These are phyloP conservation scores for Pseudozyma thailandica DNA, from an alignment of 1,284 basidiomycete species.

Conservation along the genomic window DNA sequence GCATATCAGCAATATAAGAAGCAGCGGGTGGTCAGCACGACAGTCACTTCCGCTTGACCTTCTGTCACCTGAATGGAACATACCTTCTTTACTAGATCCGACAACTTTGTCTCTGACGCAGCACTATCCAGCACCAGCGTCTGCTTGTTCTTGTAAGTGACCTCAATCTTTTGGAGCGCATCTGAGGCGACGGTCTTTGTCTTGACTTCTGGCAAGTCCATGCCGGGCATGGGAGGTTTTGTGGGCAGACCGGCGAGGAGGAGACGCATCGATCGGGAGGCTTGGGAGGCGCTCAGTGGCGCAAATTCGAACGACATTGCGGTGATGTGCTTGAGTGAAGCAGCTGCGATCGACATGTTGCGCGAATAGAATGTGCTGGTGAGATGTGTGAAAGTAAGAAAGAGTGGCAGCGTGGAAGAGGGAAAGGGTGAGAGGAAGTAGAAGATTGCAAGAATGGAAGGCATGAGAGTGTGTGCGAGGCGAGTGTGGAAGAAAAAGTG, in stretches of 20 bases:
- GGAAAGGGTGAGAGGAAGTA: neutral
- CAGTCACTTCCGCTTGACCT: too few species aligned
- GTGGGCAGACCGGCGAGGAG: constrained; percentile 37
- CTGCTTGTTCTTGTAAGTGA: constrained; percentile 52
- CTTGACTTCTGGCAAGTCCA: constrained; percentile 38
- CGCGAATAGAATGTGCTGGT: neutral
- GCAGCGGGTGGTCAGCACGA: neutral
- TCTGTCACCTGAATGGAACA: too few species aligned
- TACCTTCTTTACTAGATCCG: constrained; percentile 45
- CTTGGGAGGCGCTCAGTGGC: constrained; percentile 31
- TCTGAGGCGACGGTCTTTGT: constrained; percentile 36
- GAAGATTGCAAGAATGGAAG: neutral
- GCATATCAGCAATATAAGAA: neutral
- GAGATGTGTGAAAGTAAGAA: neutral
- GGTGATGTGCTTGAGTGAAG: constrained; percentile 50
- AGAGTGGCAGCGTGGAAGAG: neutral
- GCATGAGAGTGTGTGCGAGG: too few species aligned
- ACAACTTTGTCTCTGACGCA: constrained; percentile 11
- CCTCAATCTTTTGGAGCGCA: constrained; percentile 21
- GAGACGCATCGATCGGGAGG: constrained; percentile 39
- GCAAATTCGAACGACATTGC: constrained; percentile 40
- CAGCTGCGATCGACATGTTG: constrained; percentile 40
- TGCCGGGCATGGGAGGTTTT: constrained; percentile 32
- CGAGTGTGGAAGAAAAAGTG: constrained; percentile 30
- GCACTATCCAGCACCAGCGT: constrained; percentile 28